A percentile compares a stretch with the other conserved stretches of the same genome.
Evolutionary conservation across 2,329 filamentous ascomycete genomes (phyloP).

Genomic region (Fusarium circinatum): DNA sequence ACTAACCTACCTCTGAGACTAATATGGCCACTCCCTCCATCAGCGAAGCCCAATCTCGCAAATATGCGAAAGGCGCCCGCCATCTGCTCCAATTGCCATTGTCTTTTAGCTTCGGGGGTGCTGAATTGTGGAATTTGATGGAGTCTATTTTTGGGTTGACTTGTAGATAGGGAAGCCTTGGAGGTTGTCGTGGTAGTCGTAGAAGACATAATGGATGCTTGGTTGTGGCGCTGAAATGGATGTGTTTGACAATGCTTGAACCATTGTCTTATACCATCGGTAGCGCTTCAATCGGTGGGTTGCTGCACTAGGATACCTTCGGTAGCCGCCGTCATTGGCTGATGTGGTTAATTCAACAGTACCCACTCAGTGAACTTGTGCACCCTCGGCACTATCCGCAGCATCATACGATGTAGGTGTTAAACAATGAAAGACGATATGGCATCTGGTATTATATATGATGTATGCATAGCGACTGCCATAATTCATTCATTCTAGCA

Average conservation of each 20-base stretch:
- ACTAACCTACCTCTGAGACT: neutral
- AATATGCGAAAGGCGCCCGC: neutral
- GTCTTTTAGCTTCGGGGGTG: neutral
- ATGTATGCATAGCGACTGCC: fast-evolving
- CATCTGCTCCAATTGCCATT: neutral
- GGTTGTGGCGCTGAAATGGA: neutral
- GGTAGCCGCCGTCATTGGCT: conserved; percentile 24
- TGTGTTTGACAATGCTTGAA: neutral
- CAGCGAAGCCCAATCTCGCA: neutral
- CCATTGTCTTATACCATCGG: neutral
- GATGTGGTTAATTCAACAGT: neutral
- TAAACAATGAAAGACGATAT: neutral
- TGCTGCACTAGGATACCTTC: neutral
- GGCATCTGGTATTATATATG: neutral
- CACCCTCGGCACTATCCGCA: neutral
- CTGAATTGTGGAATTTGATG: conserved; percentile 20
- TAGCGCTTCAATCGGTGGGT: neutral
- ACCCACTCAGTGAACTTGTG: neutral
- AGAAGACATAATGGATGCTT: neutral
- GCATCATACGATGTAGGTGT: fast-evolving
- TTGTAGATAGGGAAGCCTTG: neutral
- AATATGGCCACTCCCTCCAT: neutral
- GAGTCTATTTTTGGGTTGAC: neutral
- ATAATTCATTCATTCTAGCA: neutral
- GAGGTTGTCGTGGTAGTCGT: neutral